A percentile compares a stretch with the other conserved stretches of the same genome.
Evolutionary conservation across 352 stramenopile genomes (phyloP).

Genomic region (Phytophthora macrochlamydospora): DNA sequence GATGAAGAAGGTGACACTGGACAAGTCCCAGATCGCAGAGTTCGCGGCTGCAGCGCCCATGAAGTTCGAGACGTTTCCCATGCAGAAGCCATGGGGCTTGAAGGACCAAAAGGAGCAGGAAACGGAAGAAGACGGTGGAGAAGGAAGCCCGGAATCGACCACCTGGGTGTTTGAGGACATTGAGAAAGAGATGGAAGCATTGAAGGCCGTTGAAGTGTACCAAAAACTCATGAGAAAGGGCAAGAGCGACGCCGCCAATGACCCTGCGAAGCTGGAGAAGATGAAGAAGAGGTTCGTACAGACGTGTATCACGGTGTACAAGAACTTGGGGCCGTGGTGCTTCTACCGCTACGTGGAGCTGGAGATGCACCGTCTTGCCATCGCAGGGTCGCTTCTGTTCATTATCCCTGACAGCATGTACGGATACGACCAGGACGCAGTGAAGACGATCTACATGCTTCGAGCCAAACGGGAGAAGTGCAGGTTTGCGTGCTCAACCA

Average conservation of each 20-base stretch:
- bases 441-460: constrained; percentile 56
- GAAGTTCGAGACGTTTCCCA: constrained; percentile 60
- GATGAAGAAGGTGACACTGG: constrained; percentile 73
- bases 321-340: constrained; percentile 74
- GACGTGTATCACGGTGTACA: constrained; percentile 61
- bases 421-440: constrained; percentile 57
- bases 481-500: constrained; percentile 54
- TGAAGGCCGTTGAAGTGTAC: constrained; percentile 54
- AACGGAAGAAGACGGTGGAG: not conserved
- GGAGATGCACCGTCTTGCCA: constrained; percentile 70
- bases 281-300: constrained; percentile 59
- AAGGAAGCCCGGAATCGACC: not conserved
- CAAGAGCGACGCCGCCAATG: constrained; percentile 40
- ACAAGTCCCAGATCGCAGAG: constrained; percentile 49
- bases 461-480: constrained; percentile 43
- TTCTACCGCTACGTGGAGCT: constrained; percentile 75
- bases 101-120: constrained; percentile 22
- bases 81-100: constrained; percentile 35
- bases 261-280: constrained; percentile 53
- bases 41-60: constrained; percentile 79
- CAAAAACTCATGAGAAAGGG: constrained; percentile 59
- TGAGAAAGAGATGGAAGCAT: constrained; percentile 47
- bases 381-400: constrained; percentile 57
- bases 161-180: constrained; percentile 45
- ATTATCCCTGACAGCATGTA: constrained; percentile 59